These are phyloP conservation scores for Cochlearia excelsa DNA, from an alignment of 345 rosid genomes.

Conservation along the genomic window DNA sequence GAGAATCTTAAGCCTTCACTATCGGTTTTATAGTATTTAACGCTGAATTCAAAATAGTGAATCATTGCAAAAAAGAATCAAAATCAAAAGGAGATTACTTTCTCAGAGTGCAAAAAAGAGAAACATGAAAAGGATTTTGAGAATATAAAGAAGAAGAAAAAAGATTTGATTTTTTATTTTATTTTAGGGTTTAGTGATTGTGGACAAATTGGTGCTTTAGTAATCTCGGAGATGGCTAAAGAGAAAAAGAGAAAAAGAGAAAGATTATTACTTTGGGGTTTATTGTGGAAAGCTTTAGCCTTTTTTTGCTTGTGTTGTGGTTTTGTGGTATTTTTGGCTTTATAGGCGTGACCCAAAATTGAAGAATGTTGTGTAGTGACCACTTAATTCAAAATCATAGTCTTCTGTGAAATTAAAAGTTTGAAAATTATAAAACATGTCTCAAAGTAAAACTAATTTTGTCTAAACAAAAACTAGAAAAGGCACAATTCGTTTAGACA, in stretches of 20 bases:
- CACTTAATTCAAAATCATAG: slow-evolving; percentile 5
- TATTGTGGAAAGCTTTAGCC: slow-evolving; percentile 22
- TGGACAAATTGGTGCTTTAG: slow-evolving; percentile 34
- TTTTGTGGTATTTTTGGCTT: slow-evolving; percentile 22
- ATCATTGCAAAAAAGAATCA: slow-evolving; percentile 33
- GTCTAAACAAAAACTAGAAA: too few species aligned
- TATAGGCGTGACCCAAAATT: slow-evolving; percentile 39
- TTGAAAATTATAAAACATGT: too few species aligned
- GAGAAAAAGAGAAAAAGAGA: neutral
- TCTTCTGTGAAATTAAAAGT: too few species aligned
- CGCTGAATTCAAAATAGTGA: slow-evolving; percentile 32
- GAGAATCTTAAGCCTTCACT: neutral
- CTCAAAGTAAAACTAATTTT: too few species aligned
- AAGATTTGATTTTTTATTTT: slow-evolving; percentile 19
- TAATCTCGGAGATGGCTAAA: slow-evolving; percentile 17
- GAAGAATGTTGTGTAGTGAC: slow-evolving; percentile 15
- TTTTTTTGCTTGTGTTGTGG: too few species aligned
- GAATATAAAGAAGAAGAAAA: slow-evolving; percentile 10
- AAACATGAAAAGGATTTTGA: slow-evolving; percentile 29
- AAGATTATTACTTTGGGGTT: slow-evolving; percentile 35
- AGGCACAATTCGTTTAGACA: too few species aligned
- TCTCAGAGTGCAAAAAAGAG: slow-evolving; percentile 29
- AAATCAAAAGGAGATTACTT: slow-evolving; percentile 20
- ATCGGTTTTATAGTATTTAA: slow-evolving; percentile 5
- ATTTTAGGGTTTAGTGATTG: slow-evolving; percentile 31